Conservation (phyloP, 371 early-diverging fungal species). For the Mucor lusitanicus region DNA sequence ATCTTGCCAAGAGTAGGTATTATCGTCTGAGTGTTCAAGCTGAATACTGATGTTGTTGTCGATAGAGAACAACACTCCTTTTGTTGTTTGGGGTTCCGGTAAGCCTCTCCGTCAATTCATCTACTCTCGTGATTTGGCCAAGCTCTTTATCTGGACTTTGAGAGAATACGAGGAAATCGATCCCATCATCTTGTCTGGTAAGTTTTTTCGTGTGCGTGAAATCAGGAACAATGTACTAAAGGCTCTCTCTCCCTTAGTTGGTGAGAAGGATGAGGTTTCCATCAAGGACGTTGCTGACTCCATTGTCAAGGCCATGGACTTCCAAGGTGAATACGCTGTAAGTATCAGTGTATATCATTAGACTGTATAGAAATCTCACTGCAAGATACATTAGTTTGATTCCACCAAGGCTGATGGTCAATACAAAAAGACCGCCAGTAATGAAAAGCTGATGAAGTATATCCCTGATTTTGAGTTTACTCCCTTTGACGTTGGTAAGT, state of each 20-base stretch:
- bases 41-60: neutral
- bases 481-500: constrained; percentile 71
- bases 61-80: constrained; percentile 72
- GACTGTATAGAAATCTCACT: neutral
- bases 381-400: constrained; percentile 60
- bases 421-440: constrained; percentile 86
- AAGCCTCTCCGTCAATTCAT: constrained; percentile 88
- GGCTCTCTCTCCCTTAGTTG: too few species aligned
- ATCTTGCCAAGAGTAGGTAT: constrained; percentile 69
- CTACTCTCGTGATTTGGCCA: constrained; percentile 83
- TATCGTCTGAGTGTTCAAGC: neutral
- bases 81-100: constrained; percentile 79
- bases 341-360: neutral
- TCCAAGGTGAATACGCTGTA: constrained; percentile 63
- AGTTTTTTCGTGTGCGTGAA: neutral
- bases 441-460: constrained; percentile 74
- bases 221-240: neutral
- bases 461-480: constrained; percentile 85
- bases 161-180: constrained; percentile 80
- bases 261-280: constrained; percentile 80
- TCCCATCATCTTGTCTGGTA: constrained; percentile 86
- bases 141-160: constrained; percentile 82
- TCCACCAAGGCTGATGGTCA: constrained; percentile 82
- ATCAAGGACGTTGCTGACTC: constrained; percentile 82
- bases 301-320: constrained; percentile 73